These are phyloP conservation scores for Flaveria linearis DNA, from an alignment of 129 eudicot species.

Conservation along the genomic window DNA sequence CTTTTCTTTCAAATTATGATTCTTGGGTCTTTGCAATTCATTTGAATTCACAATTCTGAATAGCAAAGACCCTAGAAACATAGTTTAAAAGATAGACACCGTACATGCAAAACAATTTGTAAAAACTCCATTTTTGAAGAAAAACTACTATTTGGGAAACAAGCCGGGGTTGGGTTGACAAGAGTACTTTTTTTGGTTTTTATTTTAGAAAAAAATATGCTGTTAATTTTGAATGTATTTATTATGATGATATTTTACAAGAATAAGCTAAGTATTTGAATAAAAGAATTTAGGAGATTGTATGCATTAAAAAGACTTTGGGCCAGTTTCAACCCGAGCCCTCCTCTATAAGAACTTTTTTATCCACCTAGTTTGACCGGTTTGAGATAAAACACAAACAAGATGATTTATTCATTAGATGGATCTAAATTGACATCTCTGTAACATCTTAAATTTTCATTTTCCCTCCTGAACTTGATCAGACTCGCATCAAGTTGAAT, in stretches of 20 bases:
- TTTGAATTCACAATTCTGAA: too few species aligned
- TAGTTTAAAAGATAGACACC: too few species aligned
- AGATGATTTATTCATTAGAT: neutral
- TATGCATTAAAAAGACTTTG: neutral
- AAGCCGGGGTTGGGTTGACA: neutral
- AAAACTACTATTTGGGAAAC: too few species aligned
- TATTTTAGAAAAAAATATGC: too few species aligned
- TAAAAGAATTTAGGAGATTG: neutral
- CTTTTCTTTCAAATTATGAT: too few species aligned
- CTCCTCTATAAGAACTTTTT: neutral
- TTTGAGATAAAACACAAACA: neutral
- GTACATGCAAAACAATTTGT: too few species aligned
- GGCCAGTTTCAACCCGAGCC: too few species aligned
- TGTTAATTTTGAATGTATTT: too few species aligned
- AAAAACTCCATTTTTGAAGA: too few species aligned
- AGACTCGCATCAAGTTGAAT: constrained; percentile 16
- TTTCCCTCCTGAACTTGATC: constrained; percentile 13
- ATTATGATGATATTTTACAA: neutral
- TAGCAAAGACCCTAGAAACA: too few species aligned
- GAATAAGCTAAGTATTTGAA: neutral
- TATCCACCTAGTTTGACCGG: neutral
- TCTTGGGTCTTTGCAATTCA: too few species aligned
- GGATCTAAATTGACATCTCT: neutral
- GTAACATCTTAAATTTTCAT: neutral
- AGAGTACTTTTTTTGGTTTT: neutral